These are phyloP conservation scores for Pseudogymnoascus sp. DNA, from an alignment of 2,329 filamentous ascomycete species.

Conservation along the genomic window DNA sequence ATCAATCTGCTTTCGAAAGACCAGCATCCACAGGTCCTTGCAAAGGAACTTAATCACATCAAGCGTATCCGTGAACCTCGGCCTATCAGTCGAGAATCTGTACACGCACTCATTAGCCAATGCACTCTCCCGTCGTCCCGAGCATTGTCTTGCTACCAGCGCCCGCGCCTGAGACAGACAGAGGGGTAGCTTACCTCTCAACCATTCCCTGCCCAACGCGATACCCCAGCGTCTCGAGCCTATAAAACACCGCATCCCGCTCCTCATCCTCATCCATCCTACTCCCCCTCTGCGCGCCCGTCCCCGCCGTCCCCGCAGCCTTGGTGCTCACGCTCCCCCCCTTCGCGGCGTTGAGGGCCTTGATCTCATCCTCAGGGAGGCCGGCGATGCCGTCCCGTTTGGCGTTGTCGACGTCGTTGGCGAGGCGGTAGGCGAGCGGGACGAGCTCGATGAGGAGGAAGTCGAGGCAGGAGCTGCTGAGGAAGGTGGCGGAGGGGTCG, in stretches of 20 bases:
- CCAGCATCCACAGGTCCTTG: constrained; percentile 92
- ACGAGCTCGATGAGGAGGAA: constrained; percentile 95
- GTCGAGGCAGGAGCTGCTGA: constrained; percentile 81
- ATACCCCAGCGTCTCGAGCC: constrained; percentile 80
- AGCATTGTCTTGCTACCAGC: constrained; percentile 16
- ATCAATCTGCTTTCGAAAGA: constrained; percentile 96
- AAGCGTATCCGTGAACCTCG: constrained; percentile 83
- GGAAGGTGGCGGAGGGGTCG: constrained; percentile 68
- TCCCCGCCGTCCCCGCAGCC: constrained; percentile 17
- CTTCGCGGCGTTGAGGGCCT: constrained; percentile 33
- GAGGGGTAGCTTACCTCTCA: constrained; percentile 58
- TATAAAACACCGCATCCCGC: constrained; percentile 74
- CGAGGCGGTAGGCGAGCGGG: constrained; percentile 82
- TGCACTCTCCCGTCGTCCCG: constrained; percentile 1
- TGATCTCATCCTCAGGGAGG: constrained; percentile 15
- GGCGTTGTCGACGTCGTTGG: constrained; percentile 46
- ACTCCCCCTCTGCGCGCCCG: constrained; percentile 16
- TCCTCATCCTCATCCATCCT: constrained; percentile 69
- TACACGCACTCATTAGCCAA: background rate
- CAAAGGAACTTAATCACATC: constrained; percentile 98
- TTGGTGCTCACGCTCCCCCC: constrained; percentile 57
- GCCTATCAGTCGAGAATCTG: constrained; percentile 74
- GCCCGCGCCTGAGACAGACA: background rate
- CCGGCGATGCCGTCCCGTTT: background rate
- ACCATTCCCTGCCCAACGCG: constrained; percentile 86